Conservation (phyloP, 306 rosid species). For the Macrotyloma uniflorum region DNA sequence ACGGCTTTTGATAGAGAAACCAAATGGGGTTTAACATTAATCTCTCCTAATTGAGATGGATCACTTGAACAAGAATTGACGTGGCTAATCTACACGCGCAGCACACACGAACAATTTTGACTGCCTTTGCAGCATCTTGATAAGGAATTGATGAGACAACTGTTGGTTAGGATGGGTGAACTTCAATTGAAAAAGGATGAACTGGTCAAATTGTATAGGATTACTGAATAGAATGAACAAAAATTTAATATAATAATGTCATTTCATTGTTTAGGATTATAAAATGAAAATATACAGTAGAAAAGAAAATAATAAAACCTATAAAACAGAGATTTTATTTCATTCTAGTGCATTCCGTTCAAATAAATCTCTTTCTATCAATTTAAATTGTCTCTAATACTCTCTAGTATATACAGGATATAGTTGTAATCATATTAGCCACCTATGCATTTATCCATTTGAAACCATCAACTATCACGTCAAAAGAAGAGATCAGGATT, state of each 20-base stretch:
- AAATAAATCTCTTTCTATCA: neutral
- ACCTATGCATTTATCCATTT: conserved; percentile 10
- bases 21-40: conserved; percentile 30
- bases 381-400: neutral
- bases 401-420: neutral
- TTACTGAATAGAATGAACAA: neutral
- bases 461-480: neutral
- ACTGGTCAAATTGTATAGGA: neutral
- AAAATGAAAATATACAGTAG: too few species aligned
- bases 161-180: neutral
- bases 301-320: too few species aligned
- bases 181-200: neutral
- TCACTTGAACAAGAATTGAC: neutral
- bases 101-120: conserved; percentile 31
- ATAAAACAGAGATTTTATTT: neutral
- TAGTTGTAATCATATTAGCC: neutral
- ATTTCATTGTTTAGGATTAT: too few species aligned
- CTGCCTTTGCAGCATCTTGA: conserved; percentile 1
- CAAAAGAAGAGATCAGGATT: conserved; percentile 13
- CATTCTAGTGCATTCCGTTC: neutral
- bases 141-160: conserved; percentile 21
- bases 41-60: conserved; percentile 8
- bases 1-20: conserved; percentile 42
- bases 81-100: conserved; percentile 12
- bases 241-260: neutral